phyloP scores from a whole-genome alignment of 257 asterid genomes.

The Avicennia marina region DNA sequence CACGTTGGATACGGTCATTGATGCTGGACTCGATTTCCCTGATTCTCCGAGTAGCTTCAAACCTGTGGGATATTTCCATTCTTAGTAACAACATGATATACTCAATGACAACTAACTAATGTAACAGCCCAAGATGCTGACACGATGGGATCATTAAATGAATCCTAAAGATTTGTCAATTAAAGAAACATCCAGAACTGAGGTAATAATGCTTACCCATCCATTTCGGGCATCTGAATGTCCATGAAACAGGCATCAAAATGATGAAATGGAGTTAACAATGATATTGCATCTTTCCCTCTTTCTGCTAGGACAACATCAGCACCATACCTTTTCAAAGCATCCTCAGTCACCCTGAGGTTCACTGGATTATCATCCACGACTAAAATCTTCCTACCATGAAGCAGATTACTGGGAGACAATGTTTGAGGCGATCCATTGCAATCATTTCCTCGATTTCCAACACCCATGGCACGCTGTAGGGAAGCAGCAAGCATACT shows the following conservation, averaged over 20 bases:
- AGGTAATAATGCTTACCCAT: constrained; percentile 56
- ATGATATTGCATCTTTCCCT: constrained; percentile 60
- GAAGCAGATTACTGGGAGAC: constrained; percentile 65
- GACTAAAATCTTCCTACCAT: constrained; percentile 69
- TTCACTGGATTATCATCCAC: constrained; percentile 92
- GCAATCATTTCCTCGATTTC: constrained; percentile 40
- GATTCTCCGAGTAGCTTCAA: constrained; percentile 72
- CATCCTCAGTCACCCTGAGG: constrained; percentile 86
- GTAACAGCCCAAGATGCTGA: too few species aligned
- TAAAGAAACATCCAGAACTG: background rate
- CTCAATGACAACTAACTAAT: too few species aligned
- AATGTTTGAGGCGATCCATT: constrained; percentile 43
- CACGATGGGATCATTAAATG: too few species aligned
- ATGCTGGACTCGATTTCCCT: constrained; percentile 46
- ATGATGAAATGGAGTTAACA: constrained; percentile 73
- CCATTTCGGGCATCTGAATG: constrained; percentile 98
- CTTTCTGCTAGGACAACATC: constrained; percentile 78
- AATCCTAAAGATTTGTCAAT: too few species aligned
- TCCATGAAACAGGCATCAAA: constrained; percentile 99
- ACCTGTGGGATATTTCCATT: too few species aligned
- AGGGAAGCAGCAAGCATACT: constrained; percentile 81
- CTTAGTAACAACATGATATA: too few species aligned
- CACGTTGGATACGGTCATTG: constrained; percentile 38
- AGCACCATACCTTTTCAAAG: constrained; percentile 86
- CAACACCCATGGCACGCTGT: constrained; percentile 74